phyloP scores from a whole-genome alignment of 2,329 filamentous ascomycete genomes.

The Neofusicoccum cordaticola region DNA sequence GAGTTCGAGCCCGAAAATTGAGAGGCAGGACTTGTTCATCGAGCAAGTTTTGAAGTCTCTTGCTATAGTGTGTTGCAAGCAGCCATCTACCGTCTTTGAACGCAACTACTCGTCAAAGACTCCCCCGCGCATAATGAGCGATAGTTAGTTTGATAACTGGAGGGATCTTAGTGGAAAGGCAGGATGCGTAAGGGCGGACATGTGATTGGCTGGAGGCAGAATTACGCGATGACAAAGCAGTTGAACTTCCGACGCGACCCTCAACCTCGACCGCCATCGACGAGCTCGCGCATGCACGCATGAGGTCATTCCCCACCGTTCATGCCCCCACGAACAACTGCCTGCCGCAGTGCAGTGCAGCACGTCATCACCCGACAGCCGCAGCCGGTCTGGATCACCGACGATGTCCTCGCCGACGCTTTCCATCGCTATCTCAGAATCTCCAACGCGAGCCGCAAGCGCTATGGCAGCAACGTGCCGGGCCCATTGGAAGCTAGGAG shows the following conservation, averaged over 20 bases:
- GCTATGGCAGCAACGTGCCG: conserved; percentile 60
- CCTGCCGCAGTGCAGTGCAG: conserved; percentile 52
- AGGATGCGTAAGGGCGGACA: neutral
- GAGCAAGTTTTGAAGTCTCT: too few relatives aligned
- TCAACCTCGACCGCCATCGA: neutral
- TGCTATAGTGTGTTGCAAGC: too few relatives aligned
- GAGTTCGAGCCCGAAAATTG: too few relatives aligned
- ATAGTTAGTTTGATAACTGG: too few relatives aligned
- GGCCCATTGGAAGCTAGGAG: conserved; percentile 61
- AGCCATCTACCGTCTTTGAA: too few relatives aligned
- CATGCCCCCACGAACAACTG: conserved; percentile 49
- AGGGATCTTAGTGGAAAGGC: neutral
- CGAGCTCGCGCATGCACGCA: neutral
- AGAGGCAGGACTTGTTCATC: too few relatives aligned
- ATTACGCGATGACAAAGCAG: conserved; percentile 7
- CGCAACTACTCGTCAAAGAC: too few relatives aligned
- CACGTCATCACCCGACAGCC: conserved; percentile 38
- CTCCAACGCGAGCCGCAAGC: conserved; percentile 41
- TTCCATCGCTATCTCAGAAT: conserved; percentile 47
- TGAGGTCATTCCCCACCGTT: conserved; percentile 20
- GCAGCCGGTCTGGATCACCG: conserved; percentile 59
- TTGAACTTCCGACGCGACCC: neutral
- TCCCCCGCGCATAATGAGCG: too few relatives aligned
- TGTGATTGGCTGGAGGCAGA: neutral
- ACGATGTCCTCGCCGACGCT: conserved; percentile 52